Percentiles rank a stretch among this genome's conserved stretches.
Evolutionary conservation across 805 yeast species (phyloP).

Genomic region (Lachancea thermotolerans): DNA sequence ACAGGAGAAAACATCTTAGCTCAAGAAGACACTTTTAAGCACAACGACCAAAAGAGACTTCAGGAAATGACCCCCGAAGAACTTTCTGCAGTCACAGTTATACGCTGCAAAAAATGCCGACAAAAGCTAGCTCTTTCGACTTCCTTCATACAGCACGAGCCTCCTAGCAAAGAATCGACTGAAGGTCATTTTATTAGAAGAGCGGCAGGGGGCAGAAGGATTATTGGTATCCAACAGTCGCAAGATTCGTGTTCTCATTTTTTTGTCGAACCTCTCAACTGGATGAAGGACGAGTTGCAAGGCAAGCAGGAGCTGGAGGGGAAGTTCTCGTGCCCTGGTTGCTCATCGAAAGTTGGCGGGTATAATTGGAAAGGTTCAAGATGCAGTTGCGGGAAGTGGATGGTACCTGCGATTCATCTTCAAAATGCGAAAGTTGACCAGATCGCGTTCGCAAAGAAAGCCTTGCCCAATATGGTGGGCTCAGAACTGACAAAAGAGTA

Average conservation of each 20-base stretch:
- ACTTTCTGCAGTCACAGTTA: constrained; percentile 27
- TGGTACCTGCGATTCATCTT: constrained; percentile 82
- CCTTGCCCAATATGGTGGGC: constrained; percentile 21
- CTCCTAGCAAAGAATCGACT: constrained; percentile 57
- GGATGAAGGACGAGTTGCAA: constrained; percentile 83
- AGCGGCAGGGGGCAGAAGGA: constrained; percentile 54
- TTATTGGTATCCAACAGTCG: constrained; percentile 52
- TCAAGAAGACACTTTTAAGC: constrained; percentile 27
- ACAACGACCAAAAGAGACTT: constrained; percentile 22
- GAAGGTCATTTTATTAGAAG: constrained; percentile 61
- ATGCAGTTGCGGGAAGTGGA: constrained; percentile 95
- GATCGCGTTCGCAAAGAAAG: constrained; percentile 26
- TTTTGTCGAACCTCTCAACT: constrained; percentile 79
- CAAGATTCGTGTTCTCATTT: constrained; percentile 68
- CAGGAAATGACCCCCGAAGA: constrained; percentile 25
- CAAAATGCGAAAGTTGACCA: constrained; percentile 78
- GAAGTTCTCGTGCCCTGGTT: constrained; percentile 76
- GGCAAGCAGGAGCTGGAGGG: constrained; percentile 75
- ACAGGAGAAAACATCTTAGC: constrained; percentile 31
- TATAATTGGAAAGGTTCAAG: constrained; percentile 92
- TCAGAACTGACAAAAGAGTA: constrained; percentile 11
- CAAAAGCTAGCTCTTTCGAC: constrained; percentile 55
- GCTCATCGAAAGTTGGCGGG: constrained; percentile 80
- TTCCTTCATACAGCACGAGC: constrained; percentile 57
- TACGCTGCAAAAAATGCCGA: constrained; percentile 83